Evolutionary conservation across 345 rosid genomes (phyloP).

Genomic region (Bruguiera gymnorhiza): DNA sequence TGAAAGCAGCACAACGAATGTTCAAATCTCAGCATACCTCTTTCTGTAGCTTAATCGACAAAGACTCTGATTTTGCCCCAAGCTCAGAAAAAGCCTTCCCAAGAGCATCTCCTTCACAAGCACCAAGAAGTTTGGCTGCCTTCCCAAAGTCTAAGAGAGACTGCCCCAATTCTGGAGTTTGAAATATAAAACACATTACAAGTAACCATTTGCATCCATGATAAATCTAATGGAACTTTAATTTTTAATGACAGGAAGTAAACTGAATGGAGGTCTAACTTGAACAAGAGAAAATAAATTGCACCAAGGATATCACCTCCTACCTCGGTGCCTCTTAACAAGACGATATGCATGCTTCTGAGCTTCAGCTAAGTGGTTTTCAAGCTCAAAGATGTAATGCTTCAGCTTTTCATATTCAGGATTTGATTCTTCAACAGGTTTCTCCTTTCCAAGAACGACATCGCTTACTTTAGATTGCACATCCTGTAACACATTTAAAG

Average conservation of each 20-base stretch:
- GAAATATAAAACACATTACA: neutral
- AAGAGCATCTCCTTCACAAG: slow-evolving; percentile 76
- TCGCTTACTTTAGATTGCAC: slow-evolving; percentile 92
- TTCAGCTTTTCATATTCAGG: slow-evolving; percentile 92
- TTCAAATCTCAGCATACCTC: slow-evolving; percentile 52
- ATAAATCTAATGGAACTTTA: neutral
- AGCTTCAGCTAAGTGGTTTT: slow-evolving; percentile 90
- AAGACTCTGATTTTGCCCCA: slow-evolving; percentile 76
- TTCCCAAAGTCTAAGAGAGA: slow-evolving; percentile 93
- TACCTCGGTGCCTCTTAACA: slow-evolving; percentile 96
- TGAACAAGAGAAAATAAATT: neutral
- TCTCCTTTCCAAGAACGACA: slow-evolving; percentile 94
- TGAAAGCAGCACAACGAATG: neutral
- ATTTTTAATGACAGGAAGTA: neutral
- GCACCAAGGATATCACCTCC: neutral
- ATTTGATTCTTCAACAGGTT: slow-evolving; percentile 96
- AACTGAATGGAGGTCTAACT: too few species aligned
- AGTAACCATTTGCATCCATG: too few species aligned
- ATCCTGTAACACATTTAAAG: slow-evolving; percentile 48
- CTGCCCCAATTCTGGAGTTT: slow-evolving; percentile 70
- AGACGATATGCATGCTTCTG: slow-evolving; percentile 97
- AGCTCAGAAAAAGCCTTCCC: slow-evolving; percentile 88
- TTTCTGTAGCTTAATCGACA: slow-evolving; percentile 75
- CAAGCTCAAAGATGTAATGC: slow-evolving; percentile 87
- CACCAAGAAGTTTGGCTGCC: slow-evolving; percentile 90